These are phyloP conservation scores for Monsonia emarginata DNA, from an alignment of 441 rosid genomes.

Conservation along the genomic window DNA sequence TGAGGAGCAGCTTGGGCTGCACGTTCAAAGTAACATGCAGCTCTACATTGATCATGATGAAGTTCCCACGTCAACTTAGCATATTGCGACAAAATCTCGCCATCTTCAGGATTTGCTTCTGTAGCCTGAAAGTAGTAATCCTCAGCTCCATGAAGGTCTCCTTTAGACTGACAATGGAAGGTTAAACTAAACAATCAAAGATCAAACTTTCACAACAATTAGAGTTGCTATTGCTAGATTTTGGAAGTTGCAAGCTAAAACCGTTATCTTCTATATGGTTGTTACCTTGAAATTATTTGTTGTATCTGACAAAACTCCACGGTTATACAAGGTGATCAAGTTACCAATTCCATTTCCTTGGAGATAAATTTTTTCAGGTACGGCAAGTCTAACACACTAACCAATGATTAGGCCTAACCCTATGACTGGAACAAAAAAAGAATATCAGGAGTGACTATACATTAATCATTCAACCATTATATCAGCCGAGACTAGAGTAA, in stretches of 20 bases:
- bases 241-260: background rate
- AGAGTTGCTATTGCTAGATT: background rate
- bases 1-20: constrained; percentile 55
- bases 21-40: constrained; percentile 48
- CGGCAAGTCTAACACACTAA: background rate
- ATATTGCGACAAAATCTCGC: constrained; percentile 40
- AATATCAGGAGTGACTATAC: background rate
- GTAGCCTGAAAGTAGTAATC: constrained; percentile 57
- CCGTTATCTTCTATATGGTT: background rate
- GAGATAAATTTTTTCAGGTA: background rate
- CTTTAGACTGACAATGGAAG: constrained; percentile 40
- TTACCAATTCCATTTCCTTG: background rate
- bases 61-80: constrained; percentile 68
- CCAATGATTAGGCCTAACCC: background rate
- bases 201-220: background rate
- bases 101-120: constrained; percentile 55
- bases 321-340: background rate
- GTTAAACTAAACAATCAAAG: background rate
- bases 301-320: background rate
- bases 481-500: background rate
- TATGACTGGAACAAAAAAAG: background rate
- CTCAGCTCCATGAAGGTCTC: constrained; percentile 63
- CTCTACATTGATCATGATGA: constrained; percentile 49
- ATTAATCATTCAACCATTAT: background rate
- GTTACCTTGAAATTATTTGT: background rate